These are phyloP conservation scores for Dendrobium chrysotoxum DNA, from an alignment of 106 monocot genomes.

Conservation along the genomic window DNA sequence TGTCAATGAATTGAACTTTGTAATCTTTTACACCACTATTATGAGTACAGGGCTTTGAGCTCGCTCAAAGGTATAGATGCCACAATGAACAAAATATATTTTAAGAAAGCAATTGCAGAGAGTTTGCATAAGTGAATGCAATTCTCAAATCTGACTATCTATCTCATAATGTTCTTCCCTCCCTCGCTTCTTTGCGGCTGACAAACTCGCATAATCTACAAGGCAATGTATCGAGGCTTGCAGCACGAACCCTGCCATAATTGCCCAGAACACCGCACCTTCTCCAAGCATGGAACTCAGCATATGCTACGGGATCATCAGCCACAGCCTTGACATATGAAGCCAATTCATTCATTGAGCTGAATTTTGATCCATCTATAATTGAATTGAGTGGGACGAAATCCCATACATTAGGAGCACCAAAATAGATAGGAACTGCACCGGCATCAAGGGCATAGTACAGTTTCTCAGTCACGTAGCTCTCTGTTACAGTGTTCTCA, in stretches of 20 bases:
- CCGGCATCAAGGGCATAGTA: slow-evolving; percentile 87
- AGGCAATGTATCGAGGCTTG: slow-evolving; percentile 79
- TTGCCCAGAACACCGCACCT: slow-evolving; percentile 78
- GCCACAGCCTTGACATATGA: slow-evolving; percentile 64
- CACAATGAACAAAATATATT: no score
- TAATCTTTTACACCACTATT: no score
- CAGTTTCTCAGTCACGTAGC: slow-evolving; percentile 93
- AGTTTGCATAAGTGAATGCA: background rate
- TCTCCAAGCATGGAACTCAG: slow-evolving; percentile 95
- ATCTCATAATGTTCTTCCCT: slow-evolving; percentile 18
- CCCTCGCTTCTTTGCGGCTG: slow-evolving; percentile 62
- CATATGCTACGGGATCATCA: slow-evolving; percentile 80
- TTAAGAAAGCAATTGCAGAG: background rate
- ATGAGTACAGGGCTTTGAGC: no score
- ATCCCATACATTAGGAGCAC: slow-evolving; percentile 87
- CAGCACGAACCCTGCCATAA: slow-evolving; percentile 54
- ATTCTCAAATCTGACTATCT: background rate
- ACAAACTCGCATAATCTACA: slow-evolving; percentile 76
- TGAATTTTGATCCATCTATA: slow-evolving; percentile 81
- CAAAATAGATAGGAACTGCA: slow-evolving; percentile 89
- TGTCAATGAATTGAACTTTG: no score
- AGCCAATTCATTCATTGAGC: slow-evolving; percentile 59
- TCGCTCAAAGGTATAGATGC: no score
- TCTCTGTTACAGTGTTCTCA: slow-evolving; percentile 75
- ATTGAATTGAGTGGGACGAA: slow-evolving; percentile 93